Percentiles rank a stretch among this genome's conserved stretches.
Conservation (phyloP, 106 monocot species). For the Dioscorea zingiberensis region DNA sequence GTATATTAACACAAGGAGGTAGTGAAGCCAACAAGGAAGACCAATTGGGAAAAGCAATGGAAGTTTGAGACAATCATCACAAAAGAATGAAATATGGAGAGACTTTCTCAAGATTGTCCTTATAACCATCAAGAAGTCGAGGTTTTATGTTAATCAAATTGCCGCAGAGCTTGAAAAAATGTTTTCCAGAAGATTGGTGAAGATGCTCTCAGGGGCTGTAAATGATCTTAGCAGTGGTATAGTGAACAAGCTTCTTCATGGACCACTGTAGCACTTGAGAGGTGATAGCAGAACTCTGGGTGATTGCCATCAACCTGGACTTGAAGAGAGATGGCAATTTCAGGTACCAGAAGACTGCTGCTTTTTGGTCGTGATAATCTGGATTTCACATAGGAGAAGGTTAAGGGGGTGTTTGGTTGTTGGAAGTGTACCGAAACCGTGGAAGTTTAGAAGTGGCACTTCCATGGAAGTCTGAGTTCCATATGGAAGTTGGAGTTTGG, state of each 20-base stretch:
- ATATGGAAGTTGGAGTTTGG: too few relatives aligned
- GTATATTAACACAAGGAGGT: conserved; percentile 89
- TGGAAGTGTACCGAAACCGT: too few relatives aligned
- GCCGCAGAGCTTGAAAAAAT: conserved; percentile 65
- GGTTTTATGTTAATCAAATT: conserved; percentile 78
- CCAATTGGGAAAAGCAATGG: conserved; percentile 76
- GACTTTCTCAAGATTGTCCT: conserved; percentile 93
- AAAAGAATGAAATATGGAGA: conserved; percentile 81
- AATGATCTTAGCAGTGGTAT: conserved; percentile 77
- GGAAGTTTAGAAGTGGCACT: too few relatives aligned
- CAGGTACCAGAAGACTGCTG: too few relatives aligned
- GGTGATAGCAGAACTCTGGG: conserved; percentile 69
- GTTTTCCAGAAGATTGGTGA: conserved; percentile 84
- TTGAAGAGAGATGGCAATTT: too few relatives aligned
- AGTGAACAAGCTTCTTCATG: conserved; percentile 91
- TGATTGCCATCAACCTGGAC: conserved; percentile 78
- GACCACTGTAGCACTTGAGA: conserved; percentile 90
- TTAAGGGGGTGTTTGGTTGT: too few relatives aligned
- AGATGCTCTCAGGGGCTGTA: conserved; percentile 55
- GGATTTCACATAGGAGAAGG: too few relatives aligned
- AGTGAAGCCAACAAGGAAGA: conserved; percentile 97
- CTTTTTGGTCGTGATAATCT: too few relatives aligned
- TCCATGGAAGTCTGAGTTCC: too few relatives aligned
- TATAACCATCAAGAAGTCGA: conserved; percentile 88
- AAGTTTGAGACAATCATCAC: conserved; percentile 73